These are phyloP conservation scores for Magnolia kwangsiensis DNA, from an alignment of 164 flowering plant species.

Conservation along the genomic window DNA sequence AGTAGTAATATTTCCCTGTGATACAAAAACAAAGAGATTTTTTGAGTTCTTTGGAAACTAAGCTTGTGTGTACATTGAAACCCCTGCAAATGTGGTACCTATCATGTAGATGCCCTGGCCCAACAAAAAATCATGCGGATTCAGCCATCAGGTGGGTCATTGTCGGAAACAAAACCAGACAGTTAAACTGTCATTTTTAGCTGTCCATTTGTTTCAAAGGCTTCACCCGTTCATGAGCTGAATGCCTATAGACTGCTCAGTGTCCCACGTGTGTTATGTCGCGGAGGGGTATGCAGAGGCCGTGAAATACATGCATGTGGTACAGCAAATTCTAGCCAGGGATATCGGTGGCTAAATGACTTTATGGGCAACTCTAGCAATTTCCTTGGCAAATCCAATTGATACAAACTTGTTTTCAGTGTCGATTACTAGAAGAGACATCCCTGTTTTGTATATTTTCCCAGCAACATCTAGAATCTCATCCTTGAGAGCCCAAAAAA, in stretches of 20 bases:
- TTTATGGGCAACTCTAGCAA: slow-evolving; percentile 87
- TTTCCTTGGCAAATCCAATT: slow-evolving; percentile 95
- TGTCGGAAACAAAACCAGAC: too few relatives aligned
- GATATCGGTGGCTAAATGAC: neutral
- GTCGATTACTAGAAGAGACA: slow-evolving; percentile 95
- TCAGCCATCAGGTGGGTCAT: too few relatives aligned
- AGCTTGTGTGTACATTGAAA: too few relatives aligned
- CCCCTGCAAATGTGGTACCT: too few relatives aligned
- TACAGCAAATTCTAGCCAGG: neutral
- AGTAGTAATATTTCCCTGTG: slow-evolving; percentile 92
- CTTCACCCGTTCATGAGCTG: too few relatives aligned
- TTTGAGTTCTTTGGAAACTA: neutral
- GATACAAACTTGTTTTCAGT: slow-evolving; percentile 97
- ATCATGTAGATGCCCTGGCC: too few relatives aligned
- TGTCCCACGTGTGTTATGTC: neutral
- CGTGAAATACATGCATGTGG: neutral
- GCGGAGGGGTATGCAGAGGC: neutral
- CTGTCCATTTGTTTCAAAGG: too few relatives aligned
- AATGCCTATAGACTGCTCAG: neutral
- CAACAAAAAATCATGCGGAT: too few relatives aligned
- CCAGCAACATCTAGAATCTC: slow-evolving; percentile 97
- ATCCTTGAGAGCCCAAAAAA: slow-evolving; percentile 43
- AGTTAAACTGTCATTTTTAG: too few relatives aligned
- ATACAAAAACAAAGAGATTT: neutral
- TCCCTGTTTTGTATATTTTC: slow-evolving; percentile 89